Evolutionary conservation across 176 grass and related monocot genomes (phyloP).

Genomic region (Cenchrus fungigraminus): DNA sequence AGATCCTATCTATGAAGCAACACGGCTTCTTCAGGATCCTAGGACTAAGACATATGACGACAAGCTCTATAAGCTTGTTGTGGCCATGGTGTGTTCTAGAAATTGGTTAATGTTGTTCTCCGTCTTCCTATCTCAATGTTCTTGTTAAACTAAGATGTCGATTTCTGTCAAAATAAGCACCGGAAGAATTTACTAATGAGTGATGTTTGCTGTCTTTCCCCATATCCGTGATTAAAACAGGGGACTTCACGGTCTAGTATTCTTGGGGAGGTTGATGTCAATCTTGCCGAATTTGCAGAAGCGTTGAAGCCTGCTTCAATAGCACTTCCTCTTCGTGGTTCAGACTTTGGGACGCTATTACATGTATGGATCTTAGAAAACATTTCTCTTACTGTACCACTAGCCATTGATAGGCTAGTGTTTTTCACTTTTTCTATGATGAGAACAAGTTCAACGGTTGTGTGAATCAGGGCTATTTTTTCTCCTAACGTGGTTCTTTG

Average conservation of each 20-base stretch:
- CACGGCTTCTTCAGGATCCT: slow-evolving; percentile 89
- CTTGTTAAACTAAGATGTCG: slow-evolving; percentile 18
- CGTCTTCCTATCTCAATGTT: neutral
- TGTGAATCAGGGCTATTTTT: slow-evolving; percentile 18
- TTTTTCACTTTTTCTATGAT: neutral
- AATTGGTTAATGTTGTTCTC: slow-evolving; percentile 27
- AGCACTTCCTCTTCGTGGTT: slow-evolving; percentile 83
- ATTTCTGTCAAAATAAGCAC: slow-evolving; percentile 25
- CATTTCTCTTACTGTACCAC: neutral
- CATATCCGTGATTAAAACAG: slow-evolving; percentile 57
- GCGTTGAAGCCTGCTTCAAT: slow-evolving; percentile 87
- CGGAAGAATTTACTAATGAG: slow-evolving; percentile 40
- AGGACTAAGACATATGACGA: slow-evolving; percentile 92
- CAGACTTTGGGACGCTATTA: slow-evolving; percentile 82
- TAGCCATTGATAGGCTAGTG: neutral
- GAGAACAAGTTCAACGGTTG: neutral
- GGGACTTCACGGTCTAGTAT: slow-evolving; percentile 89
- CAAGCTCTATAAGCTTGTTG: slow-evolving; percentile 90
- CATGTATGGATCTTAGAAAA: slow-evolving; percentile 63
- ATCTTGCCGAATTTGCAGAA: slow-evolving; percentile 96
- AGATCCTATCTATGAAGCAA: slow-evolving; percentile 98
- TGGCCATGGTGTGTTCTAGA: slow-evolving; percentile 78
- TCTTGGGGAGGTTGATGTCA: slow-evolving; percentile 94
- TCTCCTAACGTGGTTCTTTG: slow-evolving; percentile 45
- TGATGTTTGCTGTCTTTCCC: slow-evolving; percentile 33